Conservation (phyloP, 495 filamentous ascomycete genomes). For the Daldinia caldariorum region DNA sequence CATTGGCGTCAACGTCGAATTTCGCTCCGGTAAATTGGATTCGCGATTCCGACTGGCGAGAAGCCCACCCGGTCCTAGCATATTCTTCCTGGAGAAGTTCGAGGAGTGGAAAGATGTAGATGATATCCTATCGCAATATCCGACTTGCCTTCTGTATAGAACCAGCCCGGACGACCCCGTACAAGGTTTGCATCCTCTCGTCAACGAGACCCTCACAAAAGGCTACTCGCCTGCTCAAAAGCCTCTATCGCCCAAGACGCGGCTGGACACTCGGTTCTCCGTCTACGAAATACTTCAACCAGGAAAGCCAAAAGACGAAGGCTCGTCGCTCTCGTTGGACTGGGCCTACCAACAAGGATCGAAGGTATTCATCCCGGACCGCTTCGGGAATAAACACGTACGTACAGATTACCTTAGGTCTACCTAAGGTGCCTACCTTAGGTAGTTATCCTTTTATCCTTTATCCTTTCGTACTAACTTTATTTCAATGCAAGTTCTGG, state of each 20-base stretch:
- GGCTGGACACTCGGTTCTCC: conserved; percentile 3
- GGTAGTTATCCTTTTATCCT: too few relatives aligned
- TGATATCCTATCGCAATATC: conserved; percentile 8
- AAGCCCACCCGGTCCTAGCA: conserved; percentile 9
- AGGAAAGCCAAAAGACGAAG: not conserved
- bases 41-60: conserved; percentile 14
- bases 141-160: conserved; percentile 17
- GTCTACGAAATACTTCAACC: conserved; percentile 17
- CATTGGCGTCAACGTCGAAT: not conserved
- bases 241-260: not conserved
- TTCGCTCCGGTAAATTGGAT: not conserved
- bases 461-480: too few relatives aligned
- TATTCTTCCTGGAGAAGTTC: conserved; percentile 1
- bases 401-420: not conserved
- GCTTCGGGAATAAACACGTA: conserved; percentile 1
- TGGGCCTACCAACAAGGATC: conserved; percentile 7
- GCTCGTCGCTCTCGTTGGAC: not conserved
- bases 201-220: conserved; percentile 4
- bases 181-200: not conserved
- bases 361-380: not conserved
- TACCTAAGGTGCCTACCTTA: too few relatives aligned
- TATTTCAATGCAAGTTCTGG: not conserved
- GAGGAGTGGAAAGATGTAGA: conserved; percentile 1
- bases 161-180: not conserved
- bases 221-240: not conserved